These are phyloP conservation scores for Erodium moschatum DNA, from an alignment of 441 rosid genomes.

Conservation along the genomic window DNA sequence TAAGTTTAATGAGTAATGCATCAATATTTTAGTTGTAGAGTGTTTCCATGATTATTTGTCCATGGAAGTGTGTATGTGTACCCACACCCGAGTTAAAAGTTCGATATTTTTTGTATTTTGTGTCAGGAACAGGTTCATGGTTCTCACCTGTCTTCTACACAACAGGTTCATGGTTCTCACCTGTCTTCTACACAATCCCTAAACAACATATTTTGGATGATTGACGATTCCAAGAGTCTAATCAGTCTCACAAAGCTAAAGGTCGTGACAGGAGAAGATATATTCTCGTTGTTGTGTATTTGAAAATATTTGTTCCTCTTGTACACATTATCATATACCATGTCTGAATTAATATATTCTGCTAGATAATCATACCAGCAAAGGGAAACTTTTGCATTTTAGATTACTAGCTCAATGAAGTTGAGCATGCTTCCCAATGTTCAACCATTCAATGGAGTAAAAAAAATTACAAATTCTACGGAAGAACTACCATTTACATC, in stretches of 20 bases:
- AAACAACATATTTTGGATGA: constrained; percentile 12
- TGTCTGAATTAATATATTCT: background rate
- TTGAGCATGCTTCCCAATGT: background rate
- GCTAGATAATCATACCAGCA: background rate
- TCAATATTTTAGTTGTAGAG: too few species aligned
- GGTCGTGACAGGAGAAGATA: background rate
- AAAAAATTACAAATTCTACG: background rate
- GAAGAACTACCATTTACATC: constrained; percentile 16
- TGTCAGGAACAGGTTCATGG: constrained; percentile 11
- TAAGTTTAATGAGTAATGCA: too few species aligned
- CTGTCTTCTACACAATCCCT: background rate
- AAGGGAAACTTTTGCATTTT: background rate
- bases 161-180: too few species aligned
- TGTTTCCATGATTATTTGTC: background rate
- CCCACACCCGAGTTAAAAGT: background rate
- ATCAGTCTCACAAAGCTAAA: constrained; percentile 11
- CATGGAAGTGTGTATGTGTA: constrained; percentile 2
- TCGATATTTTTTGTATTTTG: background rate
- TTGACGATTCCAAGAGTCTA: constrained; percentile 5
- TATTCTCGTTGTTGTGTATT: background rate
- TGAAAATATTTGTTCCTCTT: background rate
- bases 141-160: background rate
- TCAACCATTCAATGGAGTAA: background rate
- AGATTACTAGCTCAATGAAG: background rate
- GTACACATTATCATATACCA: background rate